Evolutionary conservation across 306 rosid genomes (phyloP).

Genomic region (Delonix regia): DNA sequence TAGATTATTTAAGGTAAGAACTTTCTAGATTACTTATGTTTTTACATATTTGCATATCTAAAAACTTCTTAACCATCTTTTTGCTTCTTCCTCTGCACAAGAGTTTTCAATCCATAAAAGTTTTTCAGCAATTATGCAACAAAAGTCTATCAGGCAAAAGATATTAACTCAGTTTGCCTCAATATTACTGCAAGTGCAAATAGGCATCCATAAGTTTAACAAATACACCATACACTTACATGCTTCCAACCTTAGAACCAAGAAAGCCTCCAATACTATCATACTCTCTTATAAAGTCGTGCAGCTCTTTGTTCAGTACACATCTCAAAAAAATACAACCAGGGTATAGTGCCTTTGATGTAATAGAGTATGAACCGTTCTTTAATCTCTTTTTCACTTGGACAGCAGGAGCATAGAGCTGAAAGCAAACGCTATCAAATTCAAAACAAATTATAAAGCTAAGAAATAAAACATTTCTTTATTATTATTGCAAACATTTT

Average conservation of each 20-base stretch:
- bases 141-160: neutral
- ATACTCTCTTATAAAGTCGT: constrained; percentile 75
- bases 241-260: constrained; percentile 83
- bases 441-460: neutral
- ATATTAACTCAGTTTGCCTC: neutral
- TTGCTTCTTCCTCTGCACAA: neutral
- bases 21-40: constrained; percentile 6
- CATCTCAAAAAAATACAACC: constrained; percentile 81
- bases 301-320: constrained; percentile 76
- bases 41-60: no score
- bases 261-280: constrained; percentile 87
- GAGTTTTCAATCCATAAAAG: neutral
- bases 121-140: neutral
- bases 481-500: neutral
- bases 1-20: constrained; percentile 11
- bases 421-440: constrained; percentile 41
- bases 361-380: constrained; percentile 64
- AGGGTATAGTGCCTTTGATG: constrained; percentile 71
- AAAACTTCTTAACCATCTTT: neutral
- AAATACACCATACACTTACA: constrained; percentile 55
- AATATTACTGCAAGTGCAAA: neutral
- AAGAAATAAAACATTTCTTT: constrained; percentile 9
- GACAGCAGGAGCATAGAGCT: constrained; percentile 79
- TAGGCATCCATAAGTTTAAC: neutral
- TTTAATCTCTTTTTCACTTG: constrained; percentile 70